phyloP scores from a whole-genome alignment of 805 yeast species.

The Starmerella kuoi region DNA sequence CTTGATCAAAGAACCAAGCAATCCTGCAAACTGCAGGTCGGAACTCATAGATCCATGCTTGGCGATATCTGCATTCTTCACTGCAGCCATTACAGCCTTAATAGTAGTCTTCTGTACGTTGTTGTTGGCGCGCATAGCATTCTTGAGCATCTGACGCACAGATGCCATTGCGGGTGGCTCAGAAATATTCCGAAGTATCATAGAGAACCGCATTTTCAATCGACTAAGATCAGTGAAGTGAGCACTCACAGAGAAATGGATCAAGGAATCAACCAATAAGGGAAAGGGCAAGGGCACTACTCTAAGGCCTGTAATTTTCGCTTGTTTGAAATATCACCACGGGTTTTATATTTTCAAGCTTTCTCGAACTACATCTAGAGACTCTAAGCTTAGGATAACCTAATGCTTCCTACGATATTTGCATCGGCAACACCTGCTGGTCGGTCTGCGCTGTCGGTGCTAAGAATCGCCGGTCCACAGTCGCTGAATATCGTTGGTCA shows the following conservation, averaged over 20 bases:
- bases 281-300: neutral
- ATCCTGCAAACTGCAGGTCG: constrained; percentile 30
- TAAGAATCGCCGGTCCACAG: constrained; percentile 67
- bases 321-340: no score
- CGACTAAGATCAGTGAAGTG: no score
- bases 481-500: constrained; percentile 8
- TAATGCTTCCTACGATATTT: constrained; percentile 60
- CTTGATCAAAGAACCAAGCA: constrained; percentile 32
- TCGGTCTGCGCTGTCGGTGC: constrained; percentile 74
- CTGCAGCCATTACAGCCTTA: constrained; percentile 28
- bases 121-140: constrained; percentile 39
- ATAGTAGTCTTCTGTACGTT: constrained; percentile 26
- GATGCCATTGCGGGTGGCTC: constrained; percentile 29
- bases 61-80: constrained; percentile 28
- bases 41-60: constrained; percentile 24
- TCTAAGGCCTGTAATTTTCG: no score
- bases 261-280: neutral
- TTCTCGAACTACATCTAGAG: no score
- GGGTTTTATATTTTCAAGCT: no score
- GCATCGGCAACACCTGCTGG: constrained; percentile 80
- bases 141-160: constrained; percentile 36
- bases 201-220: constrained; percentile 8
- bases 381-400: no score
- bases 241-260: neutral
- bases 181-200: constrained; percentile 4